phyloP scores from a whole-genome alignment of 352 stramenopile genomes.

The Phytophthora syringae region DNA sequence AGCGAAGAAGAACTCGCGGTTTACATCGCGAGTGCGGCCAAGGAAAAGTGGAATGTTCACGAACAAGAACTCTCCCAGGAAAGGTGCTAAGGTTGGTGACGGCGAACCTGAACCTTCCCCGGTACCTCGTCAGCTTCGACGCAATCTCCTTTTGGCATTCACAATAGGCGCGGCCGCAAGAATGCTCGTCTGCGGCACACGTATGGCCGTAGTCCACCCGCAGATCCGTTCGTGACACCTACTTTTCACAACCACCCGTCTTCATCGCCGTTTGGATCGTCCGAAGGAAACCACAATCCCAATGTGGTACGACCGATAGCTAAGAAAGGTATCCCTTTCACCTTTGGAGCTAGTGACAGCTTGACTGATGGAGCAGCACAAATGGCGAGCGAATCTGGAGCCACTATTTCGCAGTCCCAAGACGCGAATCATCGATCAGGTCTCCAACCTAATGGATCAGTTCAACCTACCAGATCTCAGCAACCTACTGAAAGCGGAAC shows the following conservation, averaged over 20 bases:
- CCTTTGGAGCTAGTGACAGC: constrained; percentile 1
- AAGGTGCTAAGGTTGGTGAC: constrained; percentile 15
- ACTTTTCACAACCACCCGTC: constrained; percentile 36
- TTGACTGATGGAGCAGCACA: background rate
- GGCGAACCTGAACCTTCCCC: constrained; percentile 30
- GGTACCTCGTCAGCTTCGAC: constrained; percentile 6
- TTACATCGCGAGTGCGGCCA: constrained; percentile 9
- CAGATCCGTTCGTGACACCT: constrained; percentile 56
- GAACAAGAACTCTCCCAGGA: constrained; percentile 32
- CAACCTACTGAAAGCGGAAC: background rate
- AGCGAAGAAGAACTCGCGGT: constrained; percentile 14
- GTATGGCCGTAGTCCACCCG: constrained; percentile 37
- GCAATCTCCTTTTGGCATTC: constrained; percentile 42
- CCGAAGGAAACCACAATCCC: constrained; percentile 9
- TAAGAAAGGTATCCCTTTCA: constrained; percentile 12
- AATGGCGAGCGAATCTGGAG: constrained; percentile 1
- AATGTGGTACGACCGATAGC: constrained; percentile 10
- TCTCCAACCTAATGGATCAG: background rate
- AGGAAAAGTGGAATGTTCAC: constrained; percentile 45
- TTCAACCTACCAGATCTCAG: constrained; percentile 11
- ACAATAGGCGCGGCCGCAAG: constrained; percentile 30
- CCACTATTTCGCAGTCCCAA: background rate
- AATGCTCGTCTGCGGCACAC: constrained; percentile 35
- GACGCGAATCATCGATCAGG: background rate
- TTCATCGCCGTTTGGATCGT: constrained; percentile 18